Base-by-base conservation (phyloP, 768 basidiomycete genomes). In the Kwoniella sp. region DNA sequence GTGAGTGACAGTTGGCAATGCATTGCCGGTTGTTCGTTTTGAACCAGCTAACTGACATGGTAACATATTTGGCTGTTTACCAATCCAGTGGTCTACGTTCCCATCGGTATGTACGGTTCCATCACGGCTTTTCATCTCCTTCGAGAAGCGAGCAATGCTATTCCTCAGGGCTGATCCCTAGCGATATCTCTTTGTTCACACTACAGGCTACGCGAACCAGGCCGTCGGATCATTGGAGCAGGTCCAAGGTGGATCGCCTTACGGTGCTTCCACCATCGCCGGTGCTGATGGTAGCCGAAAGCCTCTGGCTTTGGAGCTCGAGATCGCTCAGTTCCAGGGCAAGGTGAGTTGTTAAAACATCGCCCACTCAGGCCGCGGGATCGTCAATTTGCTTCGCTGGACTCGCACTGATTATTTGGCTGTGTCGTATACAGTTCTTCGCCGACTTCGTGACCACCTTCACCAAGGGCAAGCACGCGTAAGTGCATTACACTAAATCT, bases 221-320 rank as follows among this genome's bases (percentile, higher is more conserved):
- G 85, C 85, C 65, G 61, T 74, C 0, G 81, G 83, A 58, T 68
- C 76, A 30, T 38, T 79, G 48, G 66, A 73, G 26, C 54, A 55
- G 58, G 69, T 82, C 61, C 69, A 80, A 45, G 83, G 81, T 66
- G 89, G 89, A 15, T 88, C 88, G 17, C 86, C 90, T 23, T 92
- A 87, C 86, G 91, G 90, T 48, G 88, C 90, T 25, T 89, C 78
- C 11, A 78, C 78, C 30, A 68, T 82, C 63, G 81, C 82, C 50
- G 61, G 52, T 52, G 69, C 74, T 52, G 77, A 81, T 56, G 82
- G 81, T 12, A 52, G 34, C 29, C 58, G 67, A 41, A 61, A 69
- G 41, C 73, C 76, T 26, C 56, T 58, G 38, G 64, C 37, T 22
- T 53, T 31, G 29, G 76, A 77, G 34, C 59, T 73, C 26, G 57